Percentiles rank a stretch among this genome's conserved stretches.
phyloP scores from a whole-genome alignment of 2,329 filamentous ascomycete species.

The Cytospora paraplurivora region DNA sequence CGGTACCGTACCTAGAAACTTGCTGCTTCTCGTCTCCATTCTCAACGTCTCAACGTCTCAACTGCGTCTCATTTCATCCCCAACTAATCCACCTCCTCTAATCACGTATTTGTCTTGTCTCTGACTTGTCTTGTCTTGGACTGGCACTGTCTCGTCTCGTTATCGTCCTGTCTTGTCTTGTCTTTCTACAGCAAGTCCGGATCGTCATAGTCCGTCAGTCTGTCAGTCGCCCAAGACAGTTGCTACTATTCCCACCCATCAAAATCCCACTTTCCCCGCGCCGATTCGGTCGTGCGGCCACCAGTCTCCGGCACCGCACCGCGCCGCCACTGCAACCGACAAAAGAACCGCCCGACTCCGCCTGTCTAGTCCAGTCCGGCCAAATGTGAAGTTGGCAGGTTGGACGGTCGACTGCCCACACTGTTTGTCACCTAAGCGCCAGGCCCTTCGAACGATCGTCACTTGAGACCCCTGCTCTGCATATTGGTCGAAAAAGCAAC shows the following conservation, averaged over 20 bases:
- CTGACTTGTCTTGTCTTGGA: background rate
- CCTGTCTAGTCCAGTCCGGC: background rate
- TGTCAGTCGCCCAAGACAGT: background rate
- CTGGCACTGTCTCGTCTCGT: background rate
- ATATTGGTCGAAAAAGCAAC: background rate
- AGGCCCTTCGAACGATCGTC: background rate
- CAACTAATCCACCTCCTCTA: too few species aligned
- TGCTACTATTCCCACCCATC: background rate
- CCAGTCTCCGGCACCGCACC: background rate
- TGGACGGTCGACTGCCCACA: background rate
- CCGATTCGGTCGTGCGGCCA: constrained; percentile 3
- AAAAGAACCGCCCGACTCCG: background rate
- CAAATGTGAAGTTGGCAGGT: background rate
- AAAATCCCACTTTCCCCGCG: constrained; percentile 11
- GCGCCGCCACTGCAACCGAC: too few species aligned
- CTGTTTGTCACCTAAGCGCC: background rate
- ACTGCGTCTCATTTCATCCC: too few species aligned
- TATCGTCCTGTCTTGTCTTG: background rate
- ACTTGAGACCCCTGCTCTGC: constrained; percentile 2
- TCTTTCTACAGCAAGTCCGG: background rate
- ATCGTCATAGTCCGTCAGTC: background rate
- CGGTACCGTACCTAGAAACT: background rate
- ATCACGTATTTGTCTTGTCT: background rate
- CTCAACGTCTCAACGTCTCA: background rate
- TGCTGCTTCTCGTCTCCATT: background rate